Percentiles rank a stretch among this genome's conserved stretches.
phyloP scores from a whole-genome alignment of 1,284 basidiomycete genomes.

The Cryptococcus hybrid region DNA sequence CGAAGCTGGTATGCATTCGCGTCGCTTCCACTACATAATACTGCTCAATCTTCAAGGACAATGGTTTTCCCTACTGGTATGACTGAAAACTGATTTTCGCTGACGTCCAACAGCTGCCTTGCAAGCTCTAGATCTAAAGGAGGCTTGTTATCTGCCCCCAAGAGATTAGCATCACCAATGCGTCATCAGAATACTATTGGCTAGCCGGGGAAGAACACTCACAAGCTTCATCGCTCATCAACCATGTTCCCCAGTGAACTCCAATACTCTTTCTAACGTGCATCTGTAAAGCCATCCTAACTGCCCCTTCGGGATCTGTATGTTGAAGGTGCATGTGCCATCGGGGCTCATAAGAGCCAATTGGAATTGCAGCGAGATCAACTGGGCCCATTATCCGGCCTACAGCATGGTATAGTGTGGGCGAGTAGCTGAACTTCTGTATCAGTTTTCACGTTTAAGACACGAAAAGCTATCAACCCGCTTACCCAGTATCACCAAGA shows the following conservation, averaged over 20 bases:
- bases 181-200: neutral
- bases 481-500: constrained; percentile 49
- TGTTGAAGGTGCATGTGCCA: constrained; percentile 52
- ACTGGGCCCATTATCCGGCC: constrained; percentile 51
- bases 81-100: constrained; percentile 31
- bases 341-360: constrained; percentile 51
- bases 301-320: constrained; percentile 50
- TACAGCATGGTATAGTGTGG: constrained; percentile 49
- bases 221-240: constrained; percentile 51
- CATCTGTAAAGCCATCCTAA: constrained; percentile 47
- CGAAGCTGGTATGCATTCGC: no score
- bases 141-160: constrained; percentile 36
- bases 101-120: constrained; percentile 31
- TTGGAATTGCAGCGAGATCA: constrained; percentile 52
- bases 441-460: neutral
- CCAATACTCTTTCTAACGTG: constrained; percentile 44
- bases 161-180: neutral
- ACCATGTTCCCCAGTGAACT: constrained; percentile 55
- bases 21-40: no score
- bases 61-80: constrained; percentile 42
- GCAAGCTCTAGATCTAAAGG: constrained; percentile 40
- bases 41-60: constrained; percentile 23
- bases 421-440: constrained; percentile 46
- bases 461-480: neutral
- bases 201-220: constrained; percentile 14